Percentiles rank a stretch among this genome's conserved stretches.
Evolutionary conservation across 2,329 filamentous ascomycete species (phyloP).

Genomic region (Phyllosticta citribraziliensis): DNA sequence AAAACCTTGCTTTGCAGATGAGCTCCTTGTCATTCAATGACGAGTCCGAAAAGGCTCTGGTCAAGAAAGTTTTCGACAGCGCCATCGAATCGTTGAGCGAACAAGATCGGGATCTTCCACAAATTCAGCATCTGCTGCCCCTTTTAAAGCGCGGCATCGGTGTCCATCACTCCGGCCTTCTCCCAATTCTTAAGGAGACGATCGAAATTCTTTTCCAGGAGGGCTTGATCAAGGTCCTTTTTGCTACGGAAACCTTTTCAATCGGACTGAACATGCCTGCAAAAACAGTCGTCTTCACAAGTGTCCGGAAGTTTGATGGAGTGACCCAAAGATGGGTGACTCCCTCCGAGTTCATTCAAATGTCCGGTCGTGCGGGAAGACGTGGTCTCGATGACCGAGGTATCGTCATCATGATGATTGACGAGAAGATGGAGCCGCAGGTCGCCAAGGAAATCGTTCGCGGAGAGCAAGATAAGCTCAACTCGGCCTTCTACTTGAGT

Average conservation of each 20-base stretch:
- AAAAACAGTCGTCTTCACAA: constrained; percentile 98
- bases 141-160: constrained; percentile 86
- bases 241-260: constrained; percentile 97
- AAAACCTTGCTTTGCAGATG: constrained; percentile 80
- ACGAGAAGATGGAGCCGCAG: constrained; percentile 88
- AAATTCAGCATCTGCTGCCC: constrained; percentile 84
- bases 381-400: constrained; percentile 94
- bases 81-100: constrained; percentile 89
- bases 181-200: constrained; percentile 95
- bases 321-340: constrained; percentile 71
- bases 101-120: constrained; percentile 77
- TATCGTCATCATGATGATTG: constrained; percentile 99
- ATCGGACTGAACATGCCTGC: constrained; percentile 99
- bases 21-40: constrained; percentile 88
- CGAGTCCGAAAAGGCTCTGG: constrained; percentile 89
- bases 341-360: constrained; percentile 94
- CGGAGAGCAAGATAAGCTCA: constrained; percentile 91
- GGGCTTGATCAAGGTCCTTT: constrained; percentile 92
- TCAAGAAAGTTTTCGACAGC: constrained; percentile 84
- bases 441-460: constrained; percentile 93
- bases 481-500: constrained; percentile 93
- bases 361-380: constrained; percentile 94
- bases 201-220: constrained; percentile 99
- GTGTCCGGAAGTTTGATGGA: constrained; percentile 91
- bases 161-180: constrained; percentile 89